Conservation (phyloP, 1,139 yeast genomes). For the Pichia sp. region DNA sequence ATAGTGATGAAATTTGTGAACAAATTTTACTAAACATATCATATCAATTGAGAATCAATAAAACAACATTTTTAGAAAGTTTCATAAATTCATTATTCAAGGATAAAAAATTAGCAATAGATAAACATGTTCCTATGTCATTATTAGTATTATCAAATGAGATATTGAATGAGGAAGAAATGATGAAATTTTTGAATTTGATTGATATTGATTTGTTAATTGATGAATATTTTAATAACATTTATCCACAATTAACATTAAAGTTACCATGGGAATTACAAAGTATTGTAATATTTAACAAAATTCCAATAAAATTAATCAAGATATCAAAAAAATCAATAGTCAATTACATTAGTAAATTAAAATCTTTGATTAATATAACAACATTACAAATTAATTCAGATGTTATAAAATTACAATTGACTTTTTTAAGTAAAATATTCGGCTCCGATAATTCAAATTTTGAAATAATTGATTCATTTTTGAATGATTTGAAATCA, state of each 20-base stretch:
- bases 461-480: background rate
- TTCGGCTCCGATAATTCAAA: background rate
- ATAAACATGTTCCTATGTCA: constrained; percentile 1
- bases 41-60: constrained; percentile 5
- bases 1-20: constrained; percentile 1
- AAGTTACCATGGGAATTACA: constrained; percentile 16
- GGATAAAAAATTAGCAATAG: background rate
- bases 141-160: constrained; percentile 13
- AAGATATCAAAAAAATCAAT: background rate
- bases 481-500: background rate
- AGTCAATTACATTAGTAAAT: background rate
- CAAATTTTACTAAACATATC: constrained; percentile 13
- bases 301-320: constrained; percentile 4
- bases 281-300: constrained; percentile 13
- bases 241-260: constrained; percentile 8
- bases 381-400: constrained; percentile 10
- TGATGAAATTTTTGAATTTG: background rate
- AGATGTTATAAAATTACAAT: constrained; percentile 13
- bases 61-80: background rate
- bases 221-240: constrained; percentile 6
- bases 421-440: constrained; percentile 6
- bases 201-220: constrained; percentile 1
- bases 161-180: constrained; percentile 3
- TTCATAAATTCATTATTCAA: background rate
- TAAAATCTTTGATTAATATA: constrained; percentile 1